phyloP scores from a whole-genome alignment of 148 eudicot genomes.

The Chenopodium berlandieri region DNA sequence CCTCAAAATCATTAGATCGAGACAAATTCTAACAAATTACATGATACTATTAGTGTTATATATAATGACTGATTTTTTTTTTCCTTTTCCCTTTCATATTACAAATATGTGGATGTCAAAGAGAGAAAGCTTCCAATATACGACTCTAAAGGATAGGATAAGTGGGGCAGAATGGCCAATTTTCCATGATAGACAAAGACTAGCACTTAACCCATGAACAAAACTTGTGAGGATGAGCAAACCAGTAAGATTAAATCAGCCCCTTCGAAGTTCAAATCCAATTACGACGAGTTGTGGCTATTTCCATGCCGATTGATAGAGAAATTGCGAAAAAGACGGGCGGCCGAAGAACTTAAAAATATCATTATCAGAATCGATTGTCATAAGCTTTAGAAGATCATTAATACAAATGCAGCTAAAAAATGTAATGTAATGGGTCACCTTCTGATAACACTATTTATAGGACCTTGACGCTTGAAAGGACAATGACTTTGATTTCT shows the following conservation, averaged over 20 bases:
- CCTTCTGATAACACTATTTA: constrained; percentile 27
- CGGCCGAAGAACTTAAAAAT: too few species aligned
- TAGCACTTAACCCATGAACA: constrained; percentile 23
- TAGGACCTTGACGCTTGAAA: constrained; percentile 28
- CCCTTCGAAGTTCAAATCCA: background rate
- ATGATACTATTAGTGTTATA: background rate
- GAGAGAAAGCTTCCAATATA: constrained; percentile 18
- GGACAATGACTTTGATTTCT: constrained; percentile 27
- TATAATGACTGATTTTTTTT: background rate
- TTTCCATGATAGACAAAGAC: constrained; percentile 27
- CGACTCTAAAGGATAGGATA: constrained; percentile 17
- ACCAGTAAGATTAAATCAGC: background rate
- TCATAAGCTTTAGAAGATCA: constrained; percentile 6
- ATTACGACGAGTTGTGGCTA: background rate
- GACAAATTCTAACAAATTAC: background rate
- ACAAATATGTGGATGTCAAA: background rate
- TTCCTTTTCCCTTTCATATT: background rate
- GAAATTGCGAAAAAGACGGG: constrained; percentile 9
- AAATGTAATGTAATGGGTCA: constrained; percentile 13
- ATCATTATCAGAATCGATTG: background rate
- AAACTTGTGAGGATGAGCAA: constrained; percentile 8
- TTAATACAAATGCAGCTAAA: constrained; percentile 18
- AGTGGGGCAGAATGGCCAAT: constrained; percentile 18
- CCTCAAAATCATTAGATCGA: background rate
- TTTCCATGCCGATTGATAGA: background rate